Percentiles rank a stretch among this genome's conserved stretches.
phyloP scores from a whole-genome alignment of 345 rosid species.

The Clausena lansium region DNA sequence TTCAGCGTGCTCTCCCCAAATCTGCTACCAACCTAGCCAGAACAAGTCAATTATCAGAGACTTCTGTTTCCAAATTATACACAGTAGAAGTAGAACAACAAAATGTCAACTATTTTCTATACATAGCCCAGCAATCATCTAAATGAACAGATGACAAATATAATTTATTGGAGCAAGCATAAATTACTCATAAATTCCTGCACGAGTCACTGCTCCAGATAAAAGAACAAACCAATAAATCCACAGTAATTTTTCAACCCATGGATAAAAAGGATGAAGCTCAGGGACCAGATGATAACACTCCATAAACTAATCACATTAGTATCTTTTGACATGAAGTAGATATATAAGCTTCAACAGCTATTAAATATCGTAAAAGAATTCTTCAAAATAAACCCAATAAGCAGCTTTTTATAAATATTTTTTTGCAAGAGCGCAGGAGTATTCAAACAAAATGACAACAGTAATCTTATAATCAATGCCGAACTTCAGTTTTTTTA shows the following conservation, averaged over 20 bases:
- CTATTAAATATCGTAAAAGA: not conserved
- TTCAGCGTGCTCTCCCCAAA: slow-evolving; percentile 95
- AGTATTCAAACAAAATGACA: not conserved
- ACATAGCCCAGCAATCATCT: not conserved
- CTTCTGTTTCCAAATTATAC: slow-evolving; percentile 1
- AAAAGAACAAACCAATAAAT: not conserved
- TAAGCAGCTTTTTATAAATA: not conserved
- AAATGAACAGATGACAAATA: not conserved
- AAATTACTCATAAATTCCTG: not conserved
- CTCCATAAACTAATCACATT: not conserved
- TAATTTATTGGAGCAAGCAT: not conserved
- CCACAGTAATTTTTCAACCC: not conserved
- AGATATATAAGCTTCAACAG: not conserved
- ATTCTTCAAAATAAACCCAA: not conserved
- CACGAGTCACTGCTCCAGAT: not conserved
- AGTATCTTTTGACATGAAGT: not conserved
- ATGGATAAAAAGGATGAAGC: not conserved
- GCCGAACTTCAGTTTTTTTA: not conserved
- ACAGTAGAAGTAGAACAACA: not conserved
- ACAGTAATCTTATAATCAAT: not conserved
- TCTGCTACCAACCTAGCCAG: slow-evolving; percentile 85
- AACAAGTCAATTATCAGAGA: slow-evolving; percentile 11
- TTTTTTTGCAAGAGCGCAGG: not conserved
- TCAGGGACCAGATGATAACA: not conserved
- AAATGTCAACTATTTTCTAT: not conserved